These are phyloP conservation scores for Malus sylvestris DNA, from an alignment of 306 rosid species.

Conservation along the genomic window DNA sequence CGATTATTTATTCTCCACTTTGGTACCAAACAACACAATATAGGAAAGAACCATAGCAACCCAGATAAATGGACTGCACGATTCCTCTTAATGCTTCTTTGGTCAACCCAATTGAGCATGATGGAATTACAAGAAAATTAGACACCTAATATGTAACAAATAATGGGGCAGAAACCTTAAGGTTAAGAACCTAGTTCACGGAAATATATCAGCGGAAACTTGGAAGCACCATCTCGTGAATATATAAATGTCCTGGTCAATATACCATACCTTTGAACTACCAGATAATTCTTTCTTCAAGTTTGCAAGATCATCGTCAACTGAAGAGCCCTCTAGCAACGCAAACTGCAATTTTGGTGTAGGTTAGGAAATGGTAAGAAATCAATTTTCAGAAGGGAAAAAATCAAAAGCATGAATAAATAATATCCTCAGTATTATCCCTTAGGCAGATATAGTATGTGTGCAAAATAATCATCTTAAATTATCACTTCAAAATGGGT, in stretches of 20 bases:
- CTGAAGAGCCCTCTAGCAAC: slow-evolving; percentile 44
- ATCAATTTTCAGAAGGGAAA: background rate
- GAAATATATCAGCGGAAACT: background rate
- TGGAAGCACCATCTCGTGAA: background rate
- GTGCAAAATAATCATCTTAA: background rate
- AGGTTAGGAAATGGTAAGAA: background rate
- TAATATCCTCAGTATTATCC: background rate
- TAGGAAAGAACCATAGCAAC: background rate
- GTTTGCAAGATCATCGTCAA: slow-evolving; percentile 50
- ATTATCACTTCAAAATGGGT: background rate
- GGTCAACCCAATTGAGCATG: background rate
- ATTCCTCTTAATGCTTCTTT: background rate
- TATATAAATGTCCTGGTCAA: background rate
- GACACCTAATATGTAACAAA: background rate
- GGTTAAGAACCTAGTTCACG: background rate
- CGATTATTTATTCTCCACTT: background rate
- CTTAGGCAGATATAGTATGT: background rate
- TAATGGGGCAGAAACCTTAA: background rate
- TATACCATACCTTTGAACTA: slow-evolving; percentile 48
- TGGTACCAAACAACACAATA: background rate
- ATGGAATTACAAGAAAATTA: background rate
- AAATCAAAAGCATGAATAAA: background rate
- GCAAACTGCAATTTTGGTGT: background rate
- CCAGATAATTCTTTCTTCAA: slow-evolving; percentile 59
- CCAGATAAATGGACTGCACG: background rate